These are phyloP conservation scores for Trichoderma gamsii DNA, from an alignment of 495 filamentous ascomycete species.

Conservation along the genomic window DNA sequence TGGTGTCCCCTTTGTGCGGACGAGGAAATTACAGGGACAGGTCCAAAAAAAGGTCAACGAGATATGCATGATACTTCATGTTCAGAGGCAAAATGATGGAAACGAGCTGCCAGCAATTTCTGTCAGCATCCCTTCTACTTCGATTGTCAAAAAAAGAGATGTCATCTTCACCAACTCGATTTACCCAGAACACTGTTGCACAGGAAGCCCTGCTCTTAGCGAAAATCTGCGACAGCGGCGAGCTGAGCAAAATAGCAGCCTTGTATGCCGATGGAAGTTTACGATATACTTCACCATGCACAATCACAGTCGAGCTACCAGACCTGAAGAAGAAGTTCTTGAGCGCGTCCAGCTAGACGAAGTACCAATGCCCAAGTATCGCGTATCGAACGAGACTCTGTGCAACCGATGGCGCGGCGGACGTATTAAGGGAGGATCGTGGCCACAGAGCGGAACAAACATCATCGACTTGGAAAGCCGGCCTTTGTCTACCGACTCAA, in stretches of 20 bases:
- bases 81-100: conserved; percentile 39
- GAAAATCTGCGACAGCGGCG: neutral
- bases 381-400: conserved; percentile 13
- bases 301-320: conserved; percentile 1
- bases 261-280: conserved; percentile 38
- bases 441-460: conserved; percentile 12
- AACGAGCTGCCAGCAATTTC: conserved; percentile 37
- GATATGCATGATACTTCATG: conserved; percentile 43
- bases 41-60: conserved; percentile 21
- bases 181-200: conserved; percentile 30
- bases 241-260: conserved; percentile 23
- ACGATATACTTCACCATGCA: conserved; percentile 22
- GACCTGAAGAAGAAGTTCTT: conserved; percentile 31
- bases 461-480: conserved; percentile 10
- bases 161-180: conserved; percentile 48
- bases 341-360: conserved; percentile 25
- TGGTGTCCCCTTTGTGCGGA: neutral
- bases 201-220: neutral
- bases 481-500: neutral
- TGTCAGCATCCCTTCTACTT: conserved; percentile 33
- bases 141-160: conserved; percentile 33
- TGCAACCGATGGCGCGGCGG: conserved; percentile 36
- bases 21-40: neutral
- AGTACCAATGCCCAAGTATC: conserved; percentile 15
- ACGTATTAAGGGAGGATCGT: conserved; percentile 32